Conservation (phyloP, 805 yeast genomes). For the Candida rishiriensis region DNA sequence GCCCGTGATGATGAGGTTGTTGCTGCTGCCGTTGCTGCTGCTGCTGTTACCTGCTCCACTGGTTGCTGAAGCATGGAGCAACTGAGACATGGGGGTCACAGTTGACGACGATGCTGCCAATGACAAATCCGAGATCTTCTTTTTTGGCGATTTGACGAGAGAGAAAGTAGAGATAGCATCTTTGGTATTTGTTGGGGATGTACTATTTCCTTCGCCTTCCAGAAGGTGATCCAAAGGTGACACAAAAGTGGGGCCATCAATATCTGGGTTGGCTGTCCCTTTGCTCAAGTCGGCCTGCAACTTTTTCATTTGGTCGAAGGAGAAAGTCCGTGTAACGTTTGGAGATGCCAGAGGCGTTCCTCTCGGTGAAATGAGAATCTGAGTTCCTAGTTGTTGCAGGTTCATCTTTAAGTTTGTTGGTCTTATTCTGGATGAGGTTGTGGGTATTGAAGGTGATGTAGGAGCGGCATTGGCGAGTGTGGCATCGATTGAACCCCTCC, state of each 20-base stretch:
- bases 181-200: background rate
- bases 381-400: constrained; percentile 17
- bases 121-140: background rate
- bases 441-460: too few relatives aligned
- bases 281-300: constrained; percentile 6
- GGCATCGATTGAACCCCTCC: too few relatives aligned
- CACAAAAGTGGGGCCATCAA: background rate
- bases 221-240: constrained; percentile 13
- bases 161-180: background rate
- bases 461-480: too few relatives aligned
- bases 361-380: constrained; percentile 28
- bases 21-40: background rate
- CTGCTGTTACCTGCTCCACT: background rate
- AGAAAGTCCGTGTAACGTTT: constrained; percentile 11
- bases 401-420: constrained; percentile 20
- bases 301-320: constrained; percentile 12
- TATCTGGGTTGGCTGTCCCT: background rate
- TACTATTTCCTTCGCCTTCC: constrained; percentile 1
- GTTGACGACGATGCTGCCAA: background rate
- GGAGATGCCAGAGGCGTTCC: constrained; percentile 30
- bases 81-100: background rate
- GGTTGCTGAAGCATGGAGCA: background rate
- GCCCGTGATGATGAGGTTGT: background rate
- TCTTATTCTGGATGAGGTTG: constrained; percentile 1
- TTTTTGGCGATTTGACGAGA: background rate